A percentile compares a stretch with the other conserved stretches of the same genome.
Conservation (phyloP, 73 alveolate species). For the Paraurostyla sp. region DNA sequence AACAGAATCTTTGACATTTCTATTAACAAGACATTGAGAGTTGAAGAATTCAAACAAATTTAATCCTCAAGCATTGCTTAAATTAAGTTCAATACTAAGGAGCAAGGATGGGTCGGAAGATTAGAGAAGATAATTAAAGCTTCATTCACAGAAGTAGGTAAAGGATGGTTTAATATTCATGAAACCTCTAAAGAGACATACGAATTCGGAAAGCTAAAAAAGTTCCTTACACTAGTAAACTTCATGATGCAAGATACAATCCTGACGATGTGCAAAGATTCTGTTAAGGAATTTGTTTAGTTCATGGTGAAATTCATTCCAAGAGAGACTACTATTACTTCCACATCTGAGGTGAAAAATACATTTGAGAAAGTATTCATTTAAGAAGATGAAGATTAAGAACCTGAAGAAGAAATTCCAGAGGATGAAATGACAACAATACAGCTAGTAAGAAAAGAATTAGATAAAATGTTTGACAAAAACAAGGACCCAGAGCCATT, state of each 20-base stretch:
- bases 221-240: constrained; percentile 95
- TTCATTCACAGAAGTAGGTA: constrained; percentile 95
- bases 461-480: constrained; percentile 43
- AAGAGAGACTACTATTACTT: constrained; percentile 79
- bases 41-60: constrained; percentile 96
- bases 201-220: constrained; percentile 97
- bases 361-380: constrained; percentile 78
- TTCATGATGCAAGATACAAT: constrained; percentile 97
- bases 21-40: constrained; percentile 92
- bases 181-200: constrained; percentile 97
- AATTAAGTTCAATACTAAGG: constrained; percentile 89
- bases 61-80: constrained; percentile 89
- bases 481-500: constrained; percentile 81
- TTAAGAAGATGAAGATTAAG: constrained; percentile 80
- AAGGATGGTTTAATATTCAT: constrained; percentile 98
- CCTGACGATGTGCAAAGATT: constrained; percentile 85
- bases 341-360: constrained; percentile 90
- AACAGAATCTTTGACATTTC: constrained; percentile 88
- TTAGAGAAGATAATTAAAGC: constrained; percentile 91
- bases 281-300: constrained; percentile 91
- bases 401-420: constrained; percentile 75
- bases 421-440: constrained; percentile 52
- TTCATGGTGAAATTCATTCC: constrained; percentile 93
- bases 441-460: constrained; percentile 5
- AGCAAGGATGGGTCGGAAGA: constrained; percentile 94